Base-by-base conservation (phyloP, 768 basidiomycete species). In the Lentinula raphanica region DNA sequence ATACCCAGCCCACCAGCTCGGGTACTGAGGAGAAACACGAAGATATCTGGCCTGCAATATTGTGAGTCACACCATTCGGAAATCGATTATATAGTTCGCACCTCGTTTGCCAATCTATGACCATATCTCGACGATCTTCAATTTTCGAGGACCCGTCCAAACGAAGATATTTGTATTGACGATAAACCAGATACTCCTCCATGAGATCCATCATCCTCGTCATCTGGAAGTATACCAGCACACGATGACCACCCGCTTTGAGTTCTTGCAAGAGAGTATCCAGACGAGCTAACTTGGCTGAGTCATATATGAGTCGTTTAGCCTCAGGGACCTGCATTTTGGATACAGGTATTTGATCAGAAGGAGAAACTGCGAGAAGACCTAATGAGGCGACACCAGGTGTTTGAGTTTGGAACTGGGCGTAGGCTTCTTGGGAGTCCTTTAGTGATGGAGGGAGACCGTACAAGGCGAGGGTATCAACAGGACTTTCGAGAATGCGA, bases 141-240 rank as follows among this genome's bases (percentile, higher is more conserved):
- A 99, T 79, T 64, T 95, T 94, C 28, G 94, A 96, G 1, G 90
- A 90, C 36, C 95, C 95, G 71, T 98, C 95, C 56, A 98, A 74
- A 36, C 95, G 83, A 17, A 97, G 76, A 68, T 98, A 97, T 71
- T 94, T 95, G 78, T 94, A 94, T 70, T 98, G 95, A 2, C 96
- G 87, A 74, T 90, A 97, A 58, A 97, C 92, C 60, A 99, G 79
- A 69, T 98, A 99, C 69, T 98, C 97, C 71, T 98, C 97, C 85
- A 98, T 95, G 50, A 98, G 77, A 69, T 98, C 95, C 88, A 99
- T 97, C 97, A 98, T 99, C 59, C 89, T 85, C 12, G 96, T 98
- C 97, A 99, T 99, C 72, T 99, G 97, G 86, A 98, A 98, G 74
- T 98, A 99, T 19, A 99, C 81, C 65, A 99, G 73, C 13, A 96